A percentile compares a stretch with the other conserved stretches of the same genome.
These are phyloP conservation scores for Aspergillus terreus DNA, from an alignment of 2,329 filamentous ascomycete species.

Conservation along the genomic window DNA sequence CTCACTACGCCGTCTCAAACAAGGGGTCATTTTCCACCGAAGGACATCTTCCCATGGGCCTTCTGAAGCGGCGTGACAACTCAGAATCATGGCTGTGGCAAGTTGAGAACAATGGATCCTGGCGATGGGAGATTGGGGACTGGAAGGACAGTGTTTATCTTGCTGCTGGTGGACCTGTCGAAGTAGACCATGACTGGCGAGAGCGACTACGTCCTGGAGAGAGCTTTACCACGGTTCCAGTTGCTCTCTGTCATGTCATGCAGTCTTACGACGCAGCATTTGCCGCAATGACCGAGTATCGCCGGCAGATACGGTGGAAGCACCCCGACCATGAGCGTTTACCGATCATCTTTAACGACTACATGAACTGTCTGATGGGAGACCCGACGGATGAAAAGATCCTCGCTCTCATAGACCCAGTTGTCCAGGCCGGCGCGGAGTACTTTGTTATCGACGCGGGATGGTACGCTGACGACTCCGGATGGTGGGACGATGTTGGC, in stretches of 20 bases:
- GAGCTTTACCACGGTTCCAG: slow-evolving; percentile 21
- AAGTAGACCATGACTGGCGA: slow-evolving; percentile 27
- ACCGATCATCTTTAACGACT: slow-evolving; percentile 38
- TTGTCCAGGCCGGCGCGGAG: slow-evolving; percentile 25
- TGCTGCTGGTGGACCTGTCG: slow-evolving; percentile 23
- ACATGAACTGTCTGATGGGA: slow-evolving; percentile 41
- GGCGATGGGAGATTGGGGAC: slow-evolving; percentile 37
- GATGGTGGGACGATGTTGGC: slow-evolving; percentile 39
- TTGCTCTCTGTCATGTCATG: slow-evolving; percentile 20
- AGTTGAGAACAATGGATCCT: slow-evolving; percentile 35
- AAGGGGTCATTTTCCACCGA: slow-evolving; percentile 29
- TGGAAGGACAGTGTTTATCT: slow-evolving; percentile 32
- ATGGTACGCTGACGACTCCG: slow-evolving; percentile 36
- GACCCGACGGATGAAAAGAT: slow-evolving; percentile 35
- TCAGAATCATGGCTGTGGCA: slow-evolving; percentile 34
- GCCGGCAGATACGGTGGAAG: slow-evolving; percentile 25
- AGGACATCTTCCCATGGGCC: slow-evolving; percentile 28
- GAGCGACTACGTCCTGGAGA: slow-evolving; percentile 19
- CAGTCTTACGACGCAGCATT: slow-evolving; percentile 23
- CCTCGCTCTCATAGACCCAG: slow-evolving; percentile 26
- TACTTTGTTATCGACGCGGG: slow-evolving; percentile 38
- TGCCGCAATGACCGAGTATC: slow-evolving; percentile 25
- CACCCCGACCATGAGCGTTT: slow-evolving; percentile 28
- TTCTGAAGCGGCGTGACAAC: slow-evolving; percentile 17
- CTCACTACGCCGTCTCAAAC: slow-evolving; percentile 21